phyloP scores from a whole-genome alignment of 2,329 filamentous ascomycete species.

The Aspergillus pseudoterreus region DNA sequence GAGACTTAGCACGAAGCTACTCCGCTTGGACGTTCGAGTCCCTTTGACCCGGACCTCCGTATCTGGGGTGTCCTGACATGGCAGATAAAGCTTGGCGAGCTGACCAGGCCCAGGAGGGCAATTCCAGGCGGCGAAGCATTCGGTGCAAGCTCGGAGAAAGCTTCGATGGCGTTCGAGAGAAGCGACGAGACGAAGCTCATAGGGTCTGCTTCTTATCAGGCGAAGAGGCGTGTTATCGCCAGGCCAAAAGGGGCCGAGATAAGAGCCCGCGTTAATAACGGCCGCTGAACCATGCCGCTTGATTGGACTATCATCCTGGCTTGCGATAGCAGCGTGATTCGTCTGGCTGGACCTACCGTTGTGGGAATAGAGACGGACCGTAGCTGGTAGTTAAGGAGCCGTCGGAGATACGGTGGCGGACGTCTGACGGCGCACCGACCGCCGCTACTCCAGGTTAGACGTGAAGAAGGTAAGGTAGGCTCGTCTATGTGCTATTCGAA shows the following conservation, averaged over 20 bases:
- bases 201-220: not conserved
- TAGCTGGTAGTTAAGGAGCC: not conserved
- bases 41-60: not conserved
- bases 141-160: not conserved
- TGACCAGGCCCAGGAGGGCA: constrained; percentile 3
- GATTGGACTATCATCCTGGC: too few relatives aligned
- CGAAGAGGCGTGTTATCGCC: not conserved
- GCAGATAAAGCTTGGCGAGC: constrained; percentile 3
- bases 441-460: not conserved
- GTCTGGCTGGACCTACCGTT: not conserved
- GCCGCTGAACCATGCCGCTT: not conserved
- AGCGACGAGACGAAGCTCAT: not conserved
- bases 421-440: not conserved
- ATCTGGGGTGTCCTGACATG: not conserved
- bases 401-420: not conserved
- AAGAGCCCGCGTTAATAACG: not conserved
- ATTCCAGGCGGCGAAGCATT: not conserved
- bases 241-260: not conserved
- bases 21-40: not conserved
- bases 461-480: constrained; percentile 1
- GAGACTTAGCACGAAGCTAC: not conserved
- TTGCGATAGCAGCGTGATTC: not conserved
- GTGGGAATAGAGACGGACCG: not conserved
- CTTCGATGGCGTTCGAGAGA: not conserved
- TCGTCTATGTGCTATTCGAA: constrained; percentile 33